Conservation (phyloP, 768 basidiomycete genomes). For the Antrodiella citrinella region DNA sequence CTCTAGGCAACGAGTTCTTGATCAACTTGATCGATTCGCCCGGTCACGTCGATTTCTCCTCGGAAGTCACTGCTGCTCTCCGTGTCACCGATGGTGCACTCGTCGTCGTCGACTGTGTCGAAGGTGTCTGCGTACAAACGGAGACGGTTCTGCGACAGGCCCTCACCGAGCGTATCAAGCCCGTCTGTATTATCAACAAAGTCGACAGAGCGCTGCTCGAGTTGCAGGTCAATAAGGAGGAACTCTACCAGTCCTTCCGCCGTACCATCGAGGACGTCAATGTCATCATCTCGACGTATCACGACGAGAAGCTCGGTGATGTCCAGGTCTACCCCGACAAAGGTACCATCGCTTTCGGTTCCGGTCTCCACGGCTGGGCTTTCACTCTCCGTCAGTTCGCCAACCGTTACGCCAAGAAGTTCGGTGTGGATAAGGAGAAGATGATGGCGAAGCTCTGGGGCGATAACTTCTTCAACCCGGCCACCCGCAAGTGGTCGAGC, state of each 20-base stretch:
- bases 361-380: constrained; percentile 99
- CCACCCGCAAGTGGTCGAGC: constrained; percentile 93
- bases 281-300: constrained; percentile 97
- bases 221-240: constrained; percentile 94
- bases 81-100: constrained; percentile 99
- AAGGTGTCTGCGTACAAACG: constrained; percentile 99
- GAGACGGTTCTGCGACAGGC: constrained; percentile 99
- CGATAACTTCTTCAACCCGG: constrained; percentile 98
- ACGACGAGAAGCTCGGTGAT: constrained; percentile 90
- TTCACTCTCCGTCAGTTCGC: constrained; percentile 99
- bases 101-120: constrained; percentile 98
- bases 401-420: constrained; percentile 90
- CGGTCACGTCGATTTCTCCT: constrained; percentile 99
- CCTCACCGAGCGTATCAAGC: constrained; percentile 97
- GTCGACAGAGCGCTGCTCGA: constrained; percentile 99
- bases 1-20: constrained; percentile 95
- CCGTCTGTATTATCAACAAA: constrained; percentile 99
- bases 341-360: constrained; percentile 98
- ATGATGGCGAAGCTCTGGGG: constrained; percentile 98
- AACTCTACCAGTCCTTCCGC: constrained; percentile 94
- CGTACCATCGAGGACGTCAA: constrained; percentile 98
- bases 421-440: constrained; percentile 98
- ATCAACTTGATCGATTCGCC: constrained; percentile 99
- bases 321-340: constrained; percentile 98
- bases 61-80: constrained; percentile 98